These are phyloP conservation scores for Quercus phellos DNA, from an alignment of 331 rosid species.

Conservation along the genomic window DNA sequence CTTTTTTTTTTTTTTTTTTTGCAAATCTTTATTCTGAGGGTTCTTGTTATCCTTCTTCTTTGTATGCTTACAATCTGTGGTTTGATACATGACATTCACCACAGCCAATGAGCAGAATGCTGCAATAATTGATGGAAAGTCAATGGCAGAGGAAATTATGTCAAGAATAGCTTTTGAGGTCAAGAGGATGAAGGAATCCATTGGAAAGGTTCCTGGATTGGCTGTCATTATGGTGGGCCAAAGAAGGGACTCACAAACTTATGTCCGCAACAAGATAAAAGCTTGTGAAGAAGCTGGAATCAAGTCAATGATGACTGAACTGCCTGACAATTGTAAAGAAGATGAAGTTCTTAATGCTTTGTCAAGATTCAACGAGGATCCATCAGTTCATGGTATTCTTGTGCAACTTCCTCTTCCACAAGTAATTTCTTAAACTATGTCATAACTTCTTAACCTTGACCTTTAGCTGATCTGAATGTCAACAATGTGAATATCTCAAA, in stretches of 20 bases:
- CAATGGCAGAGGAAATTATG: slow-evolving; percentile 31
- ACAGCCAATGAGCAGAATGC: slow-evolving; percentile 26
- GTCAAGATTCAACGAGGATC: slow-evolving; percentile 38
- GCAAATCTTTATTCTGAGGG: neutral
- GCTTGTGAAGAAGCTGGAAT: slow-evolving; percentile 54
- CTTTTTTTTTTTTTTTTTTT: neutral
- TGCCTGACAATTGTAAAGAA: slow-evolving; percentile 39
- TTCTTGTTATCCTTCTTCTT: neutral
- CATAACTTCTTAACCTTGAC: neutral
- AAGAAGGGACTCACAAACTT: slow-evolving; percentile 50
- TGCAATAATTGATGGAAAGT: slow-evolving; percentile 39
- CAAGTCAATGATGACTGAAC: slow-evolving; percentile 23
- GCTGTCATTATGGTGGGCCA: slow-evolving; percentile 48
- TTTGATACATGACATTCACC: neutral
- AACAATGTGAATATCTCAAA: neutral
- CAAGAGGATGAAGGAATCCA: slow-evolving; percentile 33
- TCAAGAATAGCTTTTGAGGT: slow-evolving; percentile 34
- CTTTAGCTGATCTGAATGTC: neutral
- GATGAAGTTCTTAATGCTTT: slow-evolving; percentile 33
- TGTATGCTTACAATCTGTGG: neutral
- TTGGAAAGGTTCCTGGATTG: slow-evolving; percentile 49
- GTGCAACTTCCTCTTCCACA: slow-evolving; percentile 63
- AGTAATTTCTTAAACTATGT: slow-evolving; percentile 22
- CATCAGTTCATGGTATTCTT: slow-evolving; percentile 41
- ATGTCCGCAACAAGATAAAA: slow-evolving; percentile 41